Evolutionary conservation across 2,329 filamentous ascomycete species (phyloP), one percentile per base, ranked within the genome.

Genomic region (Fusarium citri): DNA sequence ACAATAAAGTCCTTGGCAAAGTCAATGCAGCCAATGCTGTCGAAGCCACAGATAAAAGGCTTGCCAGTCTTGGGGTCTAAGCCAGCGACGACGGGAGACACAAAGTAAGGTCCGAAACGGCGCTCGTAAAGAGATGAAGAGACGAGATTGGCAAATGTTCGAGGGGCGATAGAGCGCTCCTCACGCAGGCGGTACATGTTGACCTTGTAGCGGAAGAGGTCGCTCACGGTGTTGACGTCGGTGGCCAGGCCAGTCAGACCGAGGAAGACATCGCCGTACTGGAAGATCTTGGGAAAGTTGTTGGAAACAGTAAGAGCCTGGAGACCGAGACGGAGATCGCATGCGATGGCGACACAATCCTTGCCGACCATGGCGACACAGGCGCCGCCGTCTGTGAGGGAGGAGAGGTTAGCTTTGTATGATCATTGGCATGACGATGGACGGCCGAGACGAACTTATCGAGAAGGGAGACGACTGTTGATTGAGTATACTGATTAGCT

Each of bases 281-380:
- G 90, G 90, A 98, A 98, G 87, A 99, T 93, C 87, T 99, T 99
- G 85, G 96, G 96, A 87, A 98, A 98, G 91, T 98, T 96, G 91
- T 99, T 99, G 81, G 94, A 98, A 64, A 99, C 93, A 69, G 96
- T 99, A 79, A 99, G 88, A 79, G 96, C 89, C 85, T 99, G 96
- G 79, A 98, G 91, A 77, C 96, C 96, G 74, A 99, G 93, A 71
- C 96, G 95, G 73, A 99, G 93, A 84, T 99, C 96, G 87, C 96
- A 99, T 81, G 96, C 96, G 80, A 99, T 98, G 83, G 96, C 96
- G 67, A 99, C 96, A 83, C 96, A 99, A 90, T 98, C 94, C 85
- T 99, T 98, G 86, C 96, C 96, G 72, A 97, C 94, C 96, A 98
- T 98, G 83, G 95, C 95, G 74, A 98, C 94, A 84, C 92, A 95